Percentiles rank a stretch among this genome's conserved stretches.
phyloP scores from a whole-genome alignment of 805 yeast genomes.

The Suhomyces xylopsoci region DNA sequence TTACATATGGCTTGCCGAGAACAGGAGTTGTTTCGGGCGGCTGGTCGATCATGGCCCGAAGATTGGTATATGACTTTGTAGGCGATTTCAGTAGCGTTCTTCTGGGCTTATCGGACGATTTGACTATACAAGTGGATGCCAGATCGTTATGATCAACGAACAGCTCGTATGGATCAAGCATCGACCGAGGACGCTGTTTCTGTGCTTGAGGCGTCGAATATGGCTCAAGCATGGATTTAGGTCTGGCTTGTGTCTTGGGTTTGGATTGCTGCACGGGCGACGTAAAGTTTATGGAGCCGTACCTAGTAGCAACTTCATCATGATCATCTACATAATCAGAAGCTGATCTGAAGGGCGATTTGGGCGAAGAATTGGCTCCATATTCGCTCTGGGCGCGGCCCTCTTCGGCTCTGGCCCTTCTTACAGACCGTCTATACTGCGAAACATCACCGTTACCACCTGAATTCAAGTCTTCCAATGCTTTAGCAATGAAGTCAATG shows the following conservation, averaged over 20 bases:
- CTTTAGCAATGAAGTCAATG: slow-evolving; percentile 45
- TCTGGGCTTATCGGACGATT: slow-evolving; percentile 9
- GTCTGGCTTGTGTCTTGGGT: neutral
- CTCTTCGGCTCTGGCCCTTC: slow-evolving; percentile 18
- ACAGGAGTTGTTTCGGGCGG: slow-evolving; percentile 26
- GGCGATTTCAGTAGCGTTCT: slow-evolving; percentile 31
- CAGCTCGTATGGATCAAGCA: slow-evolving; percentile 10
- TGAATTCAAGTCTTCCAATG: slow-evolving; percentile 41
- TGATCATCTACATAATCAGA: slow-evolving; percentile 36
- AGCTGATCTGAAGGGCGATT: slow-evolving; percentile 17
- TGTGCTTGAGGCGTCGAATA: neutral
- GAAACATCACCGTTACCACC: slow-evolving; percentile 46
- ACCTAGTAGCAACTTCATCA: slow-evolving; percentile 36
- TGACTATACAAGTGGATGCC: slow-evolving; percentile 10
- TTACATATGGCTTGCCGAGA: slow-evolving; percentile 25
- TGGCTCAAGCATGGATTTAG: slow-evolving; percentile 5
- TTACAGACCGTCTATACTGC: slow-evolving; percentile 37
- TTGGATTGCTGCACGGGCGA: slow-evolving; percentile 3
- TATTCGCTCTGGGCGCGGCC: neutral
- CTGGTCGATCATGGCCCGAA: slow-evolving; percentile 24
- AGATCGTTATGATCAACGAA: slow-evolving; percentile 4
- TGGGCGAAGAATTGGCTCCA: slow-evolving; percentile 13
- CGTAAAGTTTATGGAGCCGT: slow-evolving; percentile 28
- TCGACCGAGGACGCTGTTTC: slow-evolving; percentile 11
- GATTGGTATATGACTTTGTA: slow-evolving; percentile 31